Percentiles rank a stretch among this genome's conserved stretches.
Evolutionary conservation across 2,329 filamentous ascomycete genomes (phyloP).

Genomic region (Fusarium austroafricanum): DNA sequence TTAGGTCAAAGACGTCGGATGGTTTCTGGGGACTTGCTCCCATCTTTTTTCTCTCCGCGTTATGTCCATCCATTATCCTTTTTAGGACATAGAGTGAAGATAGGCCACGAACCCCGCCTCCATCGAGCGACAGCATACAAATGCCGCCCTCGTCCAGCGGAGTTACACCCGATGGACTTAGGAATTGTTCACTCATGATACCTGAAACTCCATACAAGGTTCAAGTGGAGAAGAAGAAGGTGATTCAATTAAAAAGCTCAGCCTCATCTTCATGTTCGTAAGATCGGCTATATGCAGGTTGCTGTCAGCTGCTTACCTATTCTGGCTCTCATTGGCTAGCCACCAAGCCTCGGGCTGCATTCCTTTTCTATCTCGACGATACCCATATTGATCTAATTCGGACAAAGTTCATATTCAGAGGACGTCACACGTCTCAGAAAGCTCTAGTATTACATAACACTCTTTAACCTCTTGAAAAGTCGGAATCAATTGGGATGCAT

Average conservation of each 20-base stretch:
- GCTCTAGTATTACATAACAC: no score
- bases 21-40: not conserved
- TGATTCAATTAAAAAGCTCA: not conserved
- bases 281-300: not conserved
- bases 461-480: no score
- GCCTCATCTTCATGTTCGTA: not conserved
- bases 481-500: no score
- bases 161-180: not conserved
- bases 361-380: no score
- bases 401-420: no score
- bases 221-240: not conserved
- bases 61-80: not conserved
- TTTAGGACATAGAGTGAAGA: conserved; percentile 2
- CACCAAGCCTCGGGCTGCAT: no score
- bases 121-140: conserved; percentile 10
- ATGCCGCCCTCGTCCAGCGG: not conserved
- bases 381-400: no score
- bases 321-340: no score
- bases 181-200: not conserved
- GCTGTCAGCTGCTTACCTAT: not conserved
- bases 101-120: not conserved
- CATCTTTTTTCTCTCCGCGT: rapidly evolving
- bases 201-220: rapidly evolving
- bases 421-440: no score
- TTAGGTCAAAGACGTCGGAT: conserved; percentile 8